These are phyloP conservation scores for Agrostemma githago DNA, from an alignment of 148 eudicot genomes.

Conservation along the genomic window DNA sequence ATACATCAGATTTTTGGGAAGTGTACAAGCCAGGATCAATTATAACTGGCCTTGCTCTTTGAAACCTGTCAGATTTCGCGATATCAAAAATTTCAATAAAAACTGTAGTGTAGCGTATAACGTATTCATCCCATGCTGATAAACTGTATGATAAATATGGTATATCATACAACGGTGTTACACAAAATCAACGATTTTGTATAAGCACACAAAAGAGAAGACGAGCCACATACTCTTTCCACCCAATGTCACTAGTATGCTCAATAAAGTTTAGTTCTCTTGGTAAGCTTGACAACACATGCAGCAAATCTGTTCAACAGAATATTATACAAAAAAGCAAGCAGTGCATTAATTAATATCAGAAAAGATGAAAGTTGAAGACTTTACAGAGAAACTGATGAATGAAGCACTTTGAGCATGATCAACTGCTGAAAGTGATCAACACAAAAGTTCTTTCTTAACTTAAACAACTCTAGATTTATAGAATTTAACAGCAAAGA, in stretches of 20 bases:
- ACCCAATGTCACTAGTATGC: constrained; percentile 72
- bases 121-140: not conserved
- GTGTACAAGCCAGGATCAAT: constrained; percentile 62
- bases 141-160: not conserved
- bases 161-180: not conserved
- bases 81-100: not conserved
- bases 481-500: not conserved
- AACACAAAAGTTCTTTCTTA: not conserved
- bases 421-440: not conserved
- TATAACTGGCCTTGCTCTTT: constrained; percentile 63
- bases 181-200: not conserved
- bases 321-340: not conserved
- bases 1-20: constrained; percentile 52
- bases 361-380: not conserved
- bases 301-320: constrained; percentile 54
- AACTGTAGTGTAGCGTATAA: too few species aligned
- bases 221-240: constrained; percentile 70
- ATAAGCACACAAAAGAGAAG: constrained; percentile 14
- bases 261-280: constrained; percentile 61
- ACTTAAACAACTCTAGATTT: not conserved
- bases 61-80: constrained; percentile 32
- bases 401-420: not conserved
- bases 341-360: not conserved
- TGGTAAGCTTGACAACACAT: constrained; percentile 55
- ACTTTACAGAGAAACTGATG: constrained; percentile 4